Conservation (phyloP, 1,284 basidiomycete species). For the Ganoderma multipileum region DNA sequence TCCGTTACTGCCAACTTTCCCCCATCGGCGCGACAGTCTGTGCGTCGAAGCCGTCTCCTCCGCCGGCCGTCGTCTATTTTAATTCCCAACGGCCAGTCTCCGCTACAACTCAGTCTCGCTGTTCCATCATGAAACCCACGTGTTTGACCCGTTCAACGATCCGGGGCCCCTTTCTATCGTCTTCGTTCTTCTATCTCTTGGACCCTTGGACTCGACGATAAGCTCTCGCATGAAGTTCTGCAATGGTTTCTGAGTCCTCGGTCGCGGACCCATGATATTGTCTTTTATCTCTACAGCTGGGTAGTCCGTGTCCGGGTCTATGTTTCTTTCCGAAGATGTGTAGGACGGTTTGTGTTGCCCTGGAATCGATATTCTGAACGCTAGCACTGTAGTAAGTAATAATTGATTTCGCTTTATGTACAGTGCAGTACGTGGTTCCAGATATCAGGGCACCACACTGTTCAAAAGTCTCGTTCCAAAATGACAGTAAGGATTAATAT, state of each 20-base stretch:
- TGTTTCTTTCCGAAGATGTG: neutral
- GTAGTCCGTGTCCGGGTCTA: too few relatives aligned
- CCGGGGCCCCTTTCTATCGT: neutral
- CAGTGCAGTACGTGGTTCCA: too few relatives aligned
- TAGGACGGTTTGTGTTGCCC: neutral
- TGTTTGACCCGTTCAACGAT: too few relatives aligned
- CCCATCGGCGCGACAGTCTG: neutral
- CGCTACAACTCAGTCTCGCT: neutral
- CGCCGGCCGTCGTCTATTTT: neutral
- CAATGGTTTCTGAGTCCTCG: neutral
- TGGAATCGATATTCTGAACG: neutral
- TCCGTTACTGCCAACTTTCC: neutral
- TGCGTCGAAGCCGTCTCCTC: neutral
- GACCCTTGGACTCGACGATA: neutral
- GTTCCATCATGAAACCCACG: neutral
- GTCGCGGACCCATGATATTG: neutral
- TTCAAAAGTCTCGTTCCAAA: too few relatives aligned
- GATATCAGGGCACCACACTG: too few relatives aligned
- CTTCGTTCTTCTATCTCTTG: too few relatives aligned
- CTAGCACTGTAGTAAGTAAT: too few relatives aligned
- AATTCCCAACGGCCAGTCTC: neutral
- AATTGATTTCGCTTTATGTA: neutral
- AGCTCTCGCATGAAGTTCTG: neutral
- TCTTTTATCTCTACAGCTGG: too few relatives aligned
- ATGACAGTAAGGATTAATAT: too few relatives aligned